These are phyloP conservation scores for Plasmodium gonderi DNA, from an alignment of 169 alveolate species.

Conservation along the genomic window DNA sequence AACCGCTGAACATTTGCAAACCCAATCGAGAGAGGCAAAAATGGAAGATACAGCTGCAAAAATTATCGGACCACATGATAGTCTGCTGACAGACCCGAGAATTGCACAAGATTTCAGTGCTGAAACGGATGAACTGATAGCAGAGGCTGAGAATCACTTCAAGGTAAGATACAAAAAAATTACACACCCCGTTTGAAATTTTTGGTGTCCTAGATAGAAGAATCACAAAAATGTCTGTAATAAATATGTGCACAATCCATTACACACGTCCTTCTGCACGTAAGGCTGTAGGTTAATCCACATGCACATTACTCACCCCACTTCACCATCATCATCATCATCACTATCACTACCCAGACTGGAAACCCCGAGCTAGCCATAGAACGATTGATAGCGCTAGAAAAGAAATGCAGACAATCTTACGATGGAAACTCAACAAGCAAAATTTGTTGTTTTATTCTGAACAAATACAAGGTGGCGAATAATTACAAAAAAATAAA, in stretches of 20 bases:
- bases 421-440: conserved; percentile 83
- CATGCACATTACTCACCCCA: neutral
- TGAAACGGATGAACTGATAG: conserved; percentile 37
- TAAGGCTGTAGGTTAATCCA: neutral
- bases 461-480: conserved; percentile 75
- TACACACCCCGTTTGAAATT: neutral
- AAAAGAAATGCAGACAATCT: conserved; percentile 81
- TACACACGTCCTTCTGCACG: neutral
- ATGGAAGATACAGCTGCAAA: conserved; percentile 63
- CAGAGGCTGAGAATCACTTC: conserved; percentile 27
- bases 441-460: conserved; percentile 77
- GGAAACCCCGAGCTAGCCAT: conserved; percentile 32
- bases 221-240: too few species aligned
- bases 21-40: neutral
- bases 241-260: neutral
- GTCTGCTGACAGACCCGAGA: conserved; percentile 65
- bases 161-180: neutral
- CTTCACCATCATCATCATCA: too few species aligned
- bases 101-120: conserved; percentile 60
- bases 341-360: neutral
- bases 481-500: conserved; percentile 76
- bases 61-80: conserved; percentile 45
- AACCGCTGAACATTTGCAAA: too few species aligned
- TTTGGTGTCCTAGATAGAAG: too few species aligned
- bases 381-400: conserved; percentile 45